Base-by-base conservation (phyloP, 139 green algal genomes). In the Coccomyxa sp. region DNA sequence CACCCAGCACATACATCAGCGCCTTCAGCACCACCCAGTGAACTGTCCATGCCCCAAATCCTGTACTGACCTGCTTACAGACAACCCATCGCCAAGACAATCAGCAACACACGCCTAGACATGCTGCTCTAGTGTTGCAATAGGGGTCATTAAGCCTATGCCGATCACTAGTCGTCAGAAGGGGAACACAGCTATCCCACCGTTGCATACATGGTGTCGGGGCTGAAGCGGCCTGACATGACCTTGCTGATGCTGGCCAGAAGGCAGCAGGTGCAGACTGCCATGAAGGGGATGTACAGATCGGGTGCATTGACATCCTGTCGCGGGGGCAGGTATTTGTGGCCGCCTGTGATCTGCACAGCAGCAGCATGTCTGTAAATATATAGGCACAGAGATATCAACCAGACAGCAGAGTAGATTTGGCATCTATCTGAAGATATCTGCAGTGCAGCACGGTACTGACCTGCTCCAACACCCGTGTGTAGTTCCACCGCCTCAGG, bases 271-370 rank as follows among this genome's bases (percentile, higher is more conserved):
- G 93, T 96, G 90, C 90, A 96, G 16, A 95, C 83, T 0, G 90
- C 92, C 91, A 98, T 95, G 38, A 97, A 63, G 0, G 97, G 96
- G 30, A 99, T 93, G 91, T 99, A 99, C 79, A 99, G 89, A 88
- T 99, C 97, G 13, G 96, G 97, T 3, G 95, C 94, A 82, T 99
- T 98, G 32, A 95, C 89, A 86, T 99, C 97, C 58, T 92, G 86
- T 0, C 90, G 84, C 13, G 97, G 95, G 13, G 96, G 93, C 82
- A 95, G 94, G 88, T 95, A 99, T 79, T 92, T 91, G 77, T 95
- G 90, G 3, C 89, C 92, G 57, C 91, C 94, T 30, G 89, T 89
- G 71, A 97, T 92, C 90, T 96, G 90, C 32, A 82, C 16, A 60
- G 10, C 38, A 79, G 21, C 21, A 71, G 63, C 18, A 9, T 25